Percentiles rank a stretch among this genome's conserved stretches.
Evolutionary conservation across 1,284 basidiomycete species (phyloP).

Genomic region (Ceratobasidium sp.): DNA sequence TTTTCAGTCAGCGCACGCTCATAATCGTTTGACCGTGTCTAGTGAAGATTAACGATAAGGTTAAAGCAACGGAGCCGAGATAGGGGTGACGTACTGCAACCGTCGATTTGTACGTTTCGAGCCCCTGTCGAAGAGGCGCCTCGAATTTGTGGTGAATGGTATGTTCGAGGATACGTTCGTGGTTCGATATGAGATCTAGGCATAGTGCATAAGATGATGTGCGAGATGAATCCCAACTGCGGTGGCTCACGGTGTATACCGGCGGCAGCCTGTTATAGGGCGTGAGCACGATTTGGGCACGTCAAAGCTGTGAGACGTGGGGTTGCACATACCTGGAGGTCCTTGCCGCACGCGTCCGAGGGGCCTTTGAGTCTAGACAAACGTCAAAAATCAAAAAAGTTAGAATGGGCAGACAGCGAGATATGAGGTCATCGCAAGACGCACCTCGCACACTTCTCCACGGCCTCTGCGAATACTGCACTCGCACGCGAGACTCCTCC

Average conservation of each 20-base stretch:
- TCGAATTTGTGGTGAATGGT: slow-evolving; percentile 76
- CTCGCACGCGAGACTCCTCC: slow-evolving; percentile 85
- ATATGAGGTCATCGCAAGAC: slow-evolving; percentile 46
- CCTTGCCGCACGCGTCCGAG: slow-evolving; percentile 57
- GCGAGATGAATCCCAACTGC: background rate
- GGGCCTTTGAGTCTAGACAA: slow-evolving; percentile 76
- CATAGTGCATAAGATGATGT: background rate
- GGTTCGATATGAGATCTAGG: slow-evolving; percentile 81
- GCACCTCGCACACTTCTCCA: slow-evolving; percentile 82
- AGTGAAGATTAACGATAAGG: slow-evolving; percentile 41
- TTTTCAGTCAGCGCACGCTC: slow-evolving; percentile 81
- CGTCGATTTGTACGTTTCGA: slow-evolving; percentile 79
- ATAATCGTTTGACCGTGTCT: slow-evolving; percentile 82
- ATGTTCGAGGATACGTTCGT: slow-evolving; percentile 72
- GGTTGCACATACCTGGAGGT: slow-evolving; percentile 17
- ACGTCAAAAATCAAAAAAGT: slow-evolving; percentile 19
- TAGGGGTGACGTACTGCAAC: slow-evolving; percentile 64
- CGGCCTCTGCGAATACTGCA: slow-evolving; percentile 84
- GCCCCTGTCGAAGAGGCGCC: slow-evolving; percentile 82
- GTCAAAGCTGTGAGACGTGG: slow-evolving; percentile 40
- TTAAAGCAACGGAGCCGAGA: background rate
- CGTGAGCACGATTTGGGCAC: slow-evolving; percentile 44
- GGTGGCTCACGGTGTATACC: slow-evolving; percentile 70
- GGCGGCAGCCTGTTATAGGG: slow-evolving; percentile 69
- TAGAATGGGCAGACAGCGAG: slow-evolving; percentile 1